Base-by-base conservation (phyloP, 1,284 basidiomycete species). In the Microbotryomycetes sp. region DNA sequence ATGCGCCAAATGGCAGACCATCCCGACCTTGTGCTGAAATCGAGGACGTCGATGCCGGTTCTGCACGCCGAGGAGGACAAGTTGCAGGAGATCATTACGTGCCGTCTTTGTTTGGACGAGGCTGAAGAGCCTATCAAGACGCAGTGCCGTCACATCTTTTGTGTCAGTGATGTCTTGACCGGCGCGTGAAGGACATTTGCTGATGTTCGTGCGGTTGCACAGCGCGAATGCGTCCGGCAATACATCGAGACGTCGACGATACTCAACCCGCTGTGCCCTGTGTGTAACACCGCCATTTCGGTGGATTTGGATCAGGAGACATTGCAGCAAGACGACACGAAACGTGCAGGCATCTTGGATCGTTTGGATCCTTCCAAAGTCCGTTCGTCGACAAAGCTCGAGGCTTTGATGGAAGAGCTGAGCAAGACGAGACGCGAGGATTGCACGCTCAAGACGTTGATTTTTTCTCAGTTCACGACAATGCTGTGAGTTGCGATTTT, bases 311-410 rank as follows among this genome's bases (percentile, higher is more conserved):
- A 97, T 73, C 90, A 87, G 6, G 89, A 92, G 47, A 87, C 94
- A 0, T 78, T 98, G 16, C 93, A 97, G 71, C 73, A 90, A 28
- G 86, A 85, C 66, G 85, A 86, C 83, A 81, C 62, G 64, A 75
- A 18, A 1, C 84, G 91, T 35, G 94, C 98, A 75, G 96, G 96
- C 45, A 97, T 99, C 60, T 82, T 98, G 4, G 88, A 90, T 31
- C 83, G 93, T 5, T 81, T 99, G 21, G 85, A 97, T 73, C 79
- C 97, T 48, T 84, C 89, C 70, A 81, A 85, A 63, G 97, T 92
- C 91, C 83, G 90, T 48, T 96, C 91, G 4, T 93, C 90, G 35
- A 88, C 92, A 11, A 99, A 98, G 80, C 91, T 98, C 56, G 96
- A 99, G 74, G 94, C 96, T 2, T 81, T 99, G 60, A 81, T 98